Conservation (phyloP, 345 rosid species). For the Dovyalis caffra region DNA sequence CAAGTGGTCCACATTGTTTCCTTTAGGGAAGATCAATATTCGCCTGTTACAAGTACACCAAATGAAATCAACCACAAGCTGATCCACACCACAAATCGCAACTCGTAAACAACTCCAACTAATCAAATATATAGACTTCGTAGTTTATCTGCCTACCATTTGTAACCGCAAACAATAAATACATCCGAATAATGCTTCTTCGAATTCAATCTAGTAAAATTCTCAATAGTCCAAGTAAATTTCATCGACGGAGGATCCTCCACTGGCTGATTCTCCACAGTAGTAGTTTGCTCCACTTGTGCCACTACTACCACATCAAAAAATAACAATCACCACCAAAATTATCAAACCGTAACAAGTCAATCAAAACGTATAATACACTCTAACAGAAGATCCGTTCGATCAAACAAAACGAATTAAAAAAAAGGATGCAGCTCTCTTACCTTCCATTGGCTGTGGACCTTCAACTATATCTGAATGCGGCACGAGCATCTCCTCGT, state of each 20-base stretch:
- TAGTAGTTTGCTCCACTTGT: constrained; percentile 51
- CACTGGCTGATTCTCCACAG: constrained; percentile 66
- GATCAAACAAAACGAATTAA: constrained; percentile 1
- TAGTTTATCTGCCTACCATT: constrained; percentile 52
- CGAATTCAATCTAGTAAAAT: constrained; percentile 70
- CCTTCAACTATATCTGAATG: constrained; percentile 73
- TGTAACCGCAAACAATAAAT: constrained; percentile 79
- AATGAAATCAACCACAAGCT: constrained; percentile 3
- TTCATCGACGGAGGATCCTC: constrained; percentile 84
- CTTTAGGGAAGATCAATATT: constrained; percentile 80
- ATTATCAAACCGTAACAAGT: not conserved
- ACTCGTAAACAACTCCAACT: not conserved
- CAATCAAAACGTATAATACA: not conserved
- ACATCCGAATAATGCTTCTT: constrained; percentile 75
- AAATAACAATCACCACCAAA: not conserved
- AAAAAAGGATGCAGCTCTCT: constrained; percentile 10
- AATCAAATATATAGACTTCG: not conserved
- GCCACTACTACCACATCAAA: constrained; percentile 35
- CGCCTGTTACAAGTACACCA: constrained; percentile 56
- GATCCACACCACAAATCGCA: not conserved
- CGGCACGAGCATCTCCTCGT: constrained; percentile 93
- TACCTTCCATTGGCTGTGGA: constrained; percentile 85
- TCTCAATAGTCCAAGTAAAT: constrained; percentile 78
- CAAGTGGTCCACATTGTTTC: constrained; percentile 87
- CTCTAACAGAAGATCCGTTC: constrained; percentile 12